Evolutionary conservation across 164 flowering plant genomes (phyloP), one percentile per base, ranked within the genome.

Genomic region (grape (Vitis vinifera)): DNA sequence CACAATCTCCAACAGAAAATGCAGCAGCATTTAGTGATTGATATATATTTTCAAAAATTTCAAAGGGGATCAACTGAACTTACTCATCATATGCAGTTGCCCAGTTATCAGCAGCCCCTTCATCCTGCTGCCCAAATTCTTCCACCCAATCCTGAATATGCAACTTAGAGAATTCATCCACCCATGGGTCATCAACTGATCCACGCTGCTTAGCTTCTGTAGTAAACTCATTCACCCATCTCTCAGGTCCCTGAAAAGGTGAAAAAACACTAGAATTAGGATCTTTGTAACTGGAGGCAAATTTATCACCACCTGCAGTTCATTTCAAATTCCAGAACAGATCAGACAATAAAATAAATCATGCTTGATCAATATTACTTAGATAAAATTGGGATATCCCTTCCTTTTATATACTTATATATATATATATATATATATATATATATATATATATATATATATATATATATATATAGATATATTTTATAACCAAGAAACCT

Each of bases 111-210:
- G 90, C 76, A 52, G 73, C 71, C 63, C 94, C 92, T 67, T 86
- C 88, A 49, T 75, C 83, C 77, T 91, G 93, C 56, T 76, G 83
- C 72, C 78, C 91, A 78, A 88, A 95, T 77, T 95, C 99, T 27
- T 93, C 97, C 4, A 64, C 93, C 97, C 97, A 93, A 70, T 93
- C 99, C 68, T 85, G 66, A 59, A 95, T 82, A 76, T 90, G 72
- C 81, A 93, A 80, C 84, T 91, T 91, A 31, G 99, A 91, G 76
- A 95, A 93, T 75, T 93, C 97, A 83, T 85, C 68, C 19, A 90
- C 93, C 99, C 98, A 95, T 73, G 87, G 85, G 70, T 92, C 91
- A 68, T 88, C 89, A 57, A 62, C 77, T 13, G 76, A 23, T 29
- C 78, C 88, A 68, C 75, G 84, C 59, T 76, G 85, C 74, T 66